phyloP scores from a whole-genome alignment of 257 asterid genomes.

The Solanum commersonii region DNA sequence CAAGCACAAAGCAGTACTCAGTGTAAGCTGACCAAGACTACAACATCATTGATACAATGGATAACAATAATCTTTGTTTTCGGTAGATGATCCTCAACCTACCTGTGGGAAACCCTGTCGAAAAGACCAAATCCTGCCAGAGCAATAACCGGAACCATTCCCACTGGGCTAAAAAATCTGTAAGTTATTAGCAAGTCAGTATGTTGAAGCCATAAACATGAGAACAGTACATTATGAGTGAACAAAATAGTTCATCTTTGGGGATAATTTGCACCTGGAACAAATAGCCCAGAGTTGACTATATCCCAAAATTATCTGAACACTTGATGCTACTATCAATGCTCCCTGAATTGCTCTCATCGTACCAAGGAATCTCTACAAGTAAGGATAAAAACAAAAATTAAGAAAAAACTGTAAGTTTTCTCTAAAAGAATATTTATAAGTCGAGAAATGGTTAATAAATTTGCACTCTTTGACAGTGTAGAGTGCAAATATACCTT shows the following conservation, averaged over 20 bases:
- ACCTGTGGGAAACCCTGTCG: constrained; percentile 95
- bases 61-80: neutral
- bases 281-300: constrained; percentile 98
- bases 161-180: constrained; percentile 98
- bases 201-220: neutral
- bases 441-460: neutral
- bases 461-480: neutral
- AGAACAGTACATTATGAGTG: neutral
- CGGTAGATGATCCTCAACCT: neutral
- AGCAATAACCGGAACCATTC: constrained; percentile 91
- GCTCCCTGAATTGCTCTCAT: constrained; percentile 97
- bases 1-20: neutral
- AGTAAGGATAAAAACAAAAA: neutral
- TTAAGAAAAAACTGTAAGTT: neutral
- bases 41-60: neutral
- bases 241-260: neutral
- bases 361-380: constrained; percentile 68
- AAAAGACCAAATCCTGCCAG: constrained; percentile 88
- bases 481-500: neutral
- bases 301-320: constrained; percentile 87
- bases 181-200: neutral
- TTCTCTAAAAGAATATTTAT: neutral
- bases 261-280: constrained; percentile 49
- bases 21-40: constrained; percentile 1
- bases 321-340: constrained; percentile 85